Conservation (phyloP, 306 rosid genomes). For the Prunus mongolica region DNA sequence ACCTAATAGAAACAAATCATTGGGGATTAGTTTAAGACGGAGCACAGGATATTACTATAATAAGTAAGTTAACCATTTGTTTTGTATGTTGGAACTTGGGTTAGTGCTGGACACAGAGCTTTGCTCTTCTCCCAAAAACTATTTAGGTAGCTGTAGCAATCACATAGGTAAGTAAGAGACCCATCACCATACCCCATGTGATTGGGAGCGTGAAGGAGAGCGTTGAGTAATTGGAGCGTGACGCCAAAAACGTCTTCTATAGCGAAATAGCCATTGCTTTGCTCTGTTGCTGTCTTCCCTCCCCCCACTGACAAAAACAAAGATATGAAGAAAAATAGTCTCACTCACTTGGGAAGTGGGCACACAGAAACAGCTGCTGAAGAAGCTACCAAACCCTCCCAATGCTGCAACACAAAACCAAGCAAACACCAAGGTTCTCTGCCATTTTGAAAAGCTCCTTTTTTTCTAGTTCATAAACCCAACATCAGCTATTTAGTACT, state of each 20-base stretch:
- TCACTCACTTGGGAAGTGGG: conserved; percentile 49
- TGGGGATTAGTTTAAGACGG: conserved; percentile 2
- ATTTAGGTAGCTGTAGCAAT: background rate
- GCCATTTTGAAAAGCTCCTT: background rate
- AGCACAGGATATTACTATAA: background rate
- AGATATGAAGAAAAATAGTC: conserved; percentile 11
- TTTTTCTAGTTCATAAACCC: background rate
- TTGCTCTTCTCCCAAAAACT: background rate
- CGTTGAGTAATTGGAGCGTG: conserved; percentile 15
- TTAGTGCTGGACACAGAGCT: background rate
- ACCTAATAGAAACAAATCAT: background rate
- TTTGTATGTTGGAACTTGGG: conserved; percentile 3
- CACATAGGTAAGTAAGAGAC: background rate
- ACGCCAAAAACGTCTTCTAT: background rate
- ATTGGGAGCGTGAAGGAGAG: conserved; percentile 8
- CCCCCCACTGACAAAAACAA: conserved; percentile 33
- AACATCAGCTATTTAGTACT: background rate
- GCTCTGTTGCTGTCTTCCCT: conserved; percentile 13
- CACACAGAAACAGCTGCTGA: conserved; percentile 19
- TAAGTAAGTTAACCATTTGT: background rate
- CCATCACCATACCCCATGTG: conserved; percentile 9
- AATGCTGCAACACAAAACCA: background rate
- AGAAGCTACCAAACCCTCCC: conserved; percentile 16
- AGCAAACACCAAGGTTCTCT: conserved; percentile 22
- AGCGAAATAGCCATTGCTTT: conserved; percentile 11